A percentile compares a stretch with the other conserved stretches of the same genome.
Conservation (phyloP, 768 basidiomycete genomes). For the Macrolepiota fuliginosa region DNA sequence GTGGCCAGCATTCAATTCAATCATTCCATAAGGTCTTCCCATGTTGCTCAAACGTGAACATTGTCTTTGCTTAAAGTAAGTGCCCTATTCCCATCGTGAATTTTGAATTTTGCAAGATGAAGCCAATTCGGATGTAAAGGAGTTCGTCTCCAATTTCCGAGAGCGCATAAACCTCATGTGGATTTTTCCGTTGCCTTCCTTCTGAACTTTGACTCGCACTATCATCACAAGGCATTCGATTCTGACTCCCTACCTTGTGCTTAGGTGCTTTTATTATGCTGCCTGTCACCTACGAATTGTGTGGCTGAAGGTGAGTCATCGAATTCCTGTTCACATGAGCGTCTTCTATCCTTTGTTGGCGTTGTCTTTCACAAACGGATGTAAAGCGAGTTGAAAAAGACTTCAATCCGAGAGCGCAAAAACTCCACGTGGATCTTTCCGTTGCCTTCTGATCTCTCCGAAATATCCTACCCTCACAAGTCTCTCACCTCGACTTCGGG, state of each 20-base stretch:
- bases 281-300: slow-evolving; percentile 5
- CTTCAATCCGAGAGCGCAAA: slow-evolving; percentile 29
- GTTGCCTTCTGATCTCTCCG: slow-evolving; percentile 56
- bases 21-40: background rate
- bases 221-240: slow-evolving; percentile 1
- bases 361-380: slow-evolving; percentile 21
- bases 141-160: slow-evolving; percentile 24
- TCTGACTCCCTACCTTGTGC: slow-evolving; percentile 13
- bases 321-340: slow-evolving; percentile 9
- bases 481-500: background rate
- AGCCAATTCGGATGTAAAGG: slow-evolving; percentile 26
- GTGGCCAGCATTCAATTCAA: background rate
- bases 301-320: background rate
- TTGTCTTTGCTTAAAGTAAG: background rate
- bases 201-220: slow-evolving; percentile 33
- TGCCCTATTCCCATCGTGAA: background rate
- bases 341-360: slow-evolving; percentile 5
- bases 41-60: background rate
- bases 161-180: slow-evolving; percentile 43
- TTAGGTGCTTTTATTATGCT: slow-evolving; percentile 2
- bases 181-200: slow-evolving; percentile 68
- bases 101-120: slow-evolving; percentile 17
- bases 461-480: background rate
- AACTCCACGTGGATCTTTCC: slow-evolving; percentile 54
- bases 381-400: slow-evolving; percentile 23